Percentiles rank a stretch among this genome's conserved stretches.
phyloP scores from a whole-genome alignment of 169 alveolate species.

The Cryptosporidium baileyi region DNA sequence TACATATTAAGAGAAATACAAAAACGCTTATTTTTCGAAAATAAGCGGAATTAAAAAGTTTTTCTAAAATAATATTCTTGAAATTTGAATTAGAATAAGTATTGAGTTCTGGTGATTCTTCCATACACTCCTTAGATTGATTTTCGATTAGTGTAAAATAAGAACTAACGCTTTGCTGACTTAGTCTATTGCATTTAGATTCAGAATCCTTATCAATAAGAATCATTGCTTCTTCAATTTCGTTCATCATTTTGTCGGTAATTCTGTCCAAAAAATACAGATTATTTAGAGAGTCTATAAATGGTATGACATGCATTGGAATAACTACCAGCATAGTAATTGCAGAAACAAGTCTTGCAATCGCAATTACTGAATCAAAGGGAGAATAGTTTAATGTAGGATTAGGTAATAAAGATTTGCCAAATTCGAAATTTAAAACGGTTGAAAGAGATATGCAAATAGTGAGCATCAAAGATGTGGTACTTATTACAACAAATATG shows the following conservation, averaged over 20 bases:
- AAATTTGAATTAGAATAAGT: background rate
- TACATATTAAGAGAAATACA: conserved; percentile 28
- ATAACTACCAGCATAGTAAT: conserved; percentile 59
- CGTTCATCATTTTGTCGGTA: conserved; percentile 19
- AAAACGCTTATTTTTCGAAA: conserved; percentile 5
- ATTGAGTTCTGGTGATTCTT: background rate
- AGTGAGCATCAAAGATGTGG: background rate
- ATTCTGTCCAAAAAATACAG: conserved; percentile 13
- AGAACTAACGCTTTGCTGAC: conserved; percentile 62
- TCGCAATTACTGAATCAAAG: conserved; percentile 32
- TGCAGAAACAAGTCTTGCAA: conserved; percentile 49
- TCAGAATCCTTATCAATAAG: background rate
- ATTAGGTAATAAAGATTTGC: conserved; percentile 44
- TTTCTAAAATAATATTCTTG: background rate
- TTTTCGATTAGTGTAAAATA: conserved; percentile 37
- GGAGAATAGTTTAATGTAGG: conserved; percentile 66
- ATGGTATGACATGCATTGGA: conserved; percentile 56
- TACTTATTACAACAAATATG: background rate
- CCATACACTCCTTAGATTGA: background rate
- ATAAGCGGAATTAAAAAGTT: background rate
- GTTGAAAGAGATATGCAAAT: conserved; percentile 21
- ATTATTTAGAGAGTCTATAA: conserved; percentile 26
- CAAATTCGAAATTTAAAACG: conserved; percentile 24
- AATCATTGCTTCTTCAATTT: conserved; percentile 58
- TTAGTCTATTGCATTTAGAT: background rate